Percentiles rank a stretch among this genome's conserved stretches.
phyloP scores from a whole-genome alignment of 768 basidiomycete species.

The Agaricus blazei region DNA sequence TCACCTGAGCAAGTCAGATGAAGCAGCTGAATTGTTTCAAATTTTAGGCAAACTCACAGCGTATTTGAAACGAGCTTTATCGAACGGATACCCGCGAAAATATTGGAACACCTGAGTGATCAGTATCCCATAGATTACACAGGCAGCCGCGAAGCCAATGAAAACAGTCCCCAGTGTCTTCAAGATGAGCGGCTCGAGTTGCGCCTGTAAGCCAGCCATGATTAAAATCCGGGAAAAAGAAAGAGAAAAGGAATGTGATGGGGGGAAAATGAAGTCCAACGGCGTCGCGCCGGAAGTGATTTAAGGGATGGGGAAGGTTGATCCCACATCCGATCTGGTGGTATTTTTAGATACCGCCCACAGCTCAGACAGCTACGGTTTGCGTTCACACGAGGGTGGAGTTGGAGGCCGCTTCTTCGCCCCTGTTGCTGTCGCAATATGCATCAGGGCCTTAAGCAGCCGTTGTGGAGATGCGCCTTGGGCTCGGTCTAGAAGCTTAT shows the following conservation, averaged over 20 bases:
- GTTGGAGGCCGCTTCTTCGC: no score
- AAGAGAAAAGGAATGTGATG: not conserved
- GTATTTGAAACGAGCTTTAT: conserved; percentile 44
- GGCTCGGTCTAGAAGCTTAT: no score
- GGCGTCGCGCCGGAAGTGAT: no score
- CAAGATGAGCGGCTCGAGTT: conserved; percentile 18
- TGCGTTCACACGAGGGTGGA: no score
- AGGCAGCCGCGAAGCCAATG: conserved; percentile 52
- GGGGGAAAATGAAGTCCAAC: not conserved
- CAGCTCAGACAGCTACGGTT: no score
- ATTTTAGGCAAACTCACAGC: conserved; percentile 33
- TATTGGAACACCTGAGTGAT: conserved; percentile 51
- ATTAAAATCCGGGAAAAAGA: not conserved
- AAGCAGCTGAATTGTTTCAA: not conserved
- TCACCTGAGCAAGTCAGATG: conserved; percentile 23
- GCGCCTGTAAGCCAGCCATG: not conserved
- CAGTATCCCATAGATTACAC: conserved; percentile 49
- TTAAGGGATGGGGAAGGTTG: no score
- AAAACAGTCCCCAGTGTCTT: conserved; percentile 59
- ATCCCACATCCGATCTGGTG: no score
- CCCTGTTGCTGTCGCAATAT: no score
- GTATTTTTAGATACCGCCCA: no score
- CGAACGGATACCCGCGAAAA: conserved; percentile 48
- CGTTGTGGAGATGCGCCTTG: no score
- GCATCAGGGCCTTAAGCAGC: no score